These are phyloP conservation scores for Pyrus betulifolia DNA, from an alignment of 306 rosid species.

Conservation along the genomic window DNA sequence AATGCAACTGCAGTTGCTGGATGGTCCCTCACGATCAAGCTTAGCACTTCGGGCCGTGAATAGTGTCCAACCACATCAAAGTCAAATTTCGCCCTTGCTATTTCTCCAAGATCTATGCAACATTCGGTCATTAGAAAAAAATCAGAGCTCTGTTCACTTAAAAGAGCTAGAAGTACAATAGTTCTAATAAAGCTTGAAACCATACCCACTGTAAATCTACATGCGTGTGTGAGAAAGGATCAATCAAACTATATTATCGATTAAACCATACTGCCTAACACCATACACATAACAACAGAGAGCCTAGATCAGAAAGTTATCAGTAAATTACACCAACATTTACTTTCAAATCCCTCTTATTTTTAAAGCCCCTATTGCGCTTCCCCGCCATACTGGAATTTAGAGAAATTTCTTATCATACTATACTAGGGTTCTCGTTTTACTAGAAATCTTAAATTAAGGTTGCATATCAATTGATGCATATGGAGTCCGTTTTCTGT, in stretches of 20 bases:
- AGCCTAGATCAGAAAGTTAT: too few species aligned
- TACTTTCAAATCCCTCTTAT: too few species aligned
- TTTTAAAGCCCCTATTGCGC: too few species aligned
- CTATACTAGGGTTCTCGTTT: too few species aligned
- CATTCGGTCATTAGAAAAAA: not conserved
- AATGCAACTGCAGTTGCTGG: conserved; percentile 66
- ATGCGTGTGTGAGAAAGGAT: not conserved
- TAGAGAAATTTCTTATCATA: too few species aligned
- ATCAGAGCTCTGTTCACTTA: not conserved
- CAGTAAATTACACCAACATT: too few species aligned
- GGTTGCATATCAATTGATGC: too few species aligned
- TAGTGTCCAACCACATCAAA: conserved; percentile 96
- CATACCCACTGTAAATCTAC: not conserved
- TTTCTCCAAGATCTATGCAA: conserved; percentile 71
- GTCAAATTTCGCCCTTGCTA: conserved; percentile 69
- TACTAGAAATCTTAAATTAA: too few species aligned
- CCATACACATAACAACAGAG: too few species aligned
- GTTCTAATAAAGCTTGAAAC: not conserved
- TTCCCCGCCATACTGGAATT: too few species aligned
- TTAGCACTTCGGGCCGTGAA: conserved; percentile 81
- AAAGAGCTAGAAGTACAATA: not conserved
- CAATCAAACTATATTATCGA: not conserved
- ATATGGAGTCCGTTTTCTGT: too few species aligned
- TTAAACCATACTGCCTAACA: not conserved
- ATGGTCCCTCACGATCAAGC: conserved; percentile 69